Percentiles rank a stretch among this genome's conserved stretches.
Evolutionary conservation across 768 basidiomycete species (phyloP).

Genomic region (Termitomyces eurrhizus): DNA sequence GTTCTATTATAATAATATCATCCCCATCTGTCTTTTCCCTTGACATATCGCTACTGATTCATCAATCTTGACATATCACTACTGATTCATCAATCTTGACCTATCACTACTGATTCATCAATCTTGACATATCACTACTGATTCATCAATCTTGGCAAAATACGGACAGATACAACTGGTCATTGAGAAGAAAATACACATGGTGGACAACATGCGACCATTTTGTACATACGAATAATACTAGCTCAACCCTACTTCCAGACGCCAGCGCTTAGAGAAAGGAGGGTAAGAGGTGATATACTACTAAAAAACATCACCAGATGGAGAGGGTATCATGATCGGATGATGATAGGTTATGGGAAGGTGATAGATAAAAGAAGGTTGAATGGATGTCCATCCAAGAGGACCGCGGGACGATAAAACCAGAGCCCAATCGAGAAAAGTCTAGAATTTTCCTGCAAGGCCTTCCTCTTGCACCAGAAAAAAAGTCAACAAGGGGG

Average conservation of each 20-base stretch:
- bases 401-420: neutral
- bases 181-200: neutral
- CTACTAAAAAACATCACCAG: neutral
- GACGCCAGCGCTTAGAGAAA: conserved; percentile 1
- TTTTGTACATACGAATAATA: neutral
- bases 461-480: neutral
- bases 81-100: neutral
- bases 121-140: neutral
- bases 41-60: neutral
- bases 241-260: neutral
- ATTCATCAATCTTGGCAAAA: neutral
- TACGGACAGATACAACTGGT: neutral
- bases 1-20: neutral
- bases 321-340: conserved; percentile 1
- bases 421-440: conserved; percentile 1
- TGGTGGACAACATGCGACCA: neutral
- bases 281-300: neutral
- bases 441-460: neutral
- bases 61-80: neutral
- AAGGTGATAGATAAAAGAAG: neutral
- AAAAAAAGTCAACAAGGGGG: neutral
- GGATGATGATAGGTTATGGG: neutral
- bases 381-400: neutral
- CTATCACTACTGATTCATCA: neutral
- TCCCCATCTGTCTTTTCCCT: neutral